A percentile compares a stretch with the other conserved stretches of the same genome.
These are phyloP conservation scores for Erythrophleum ivorense DNA, from an alignment of 331 rosid species.

Conservation along the genomic window DNA sequence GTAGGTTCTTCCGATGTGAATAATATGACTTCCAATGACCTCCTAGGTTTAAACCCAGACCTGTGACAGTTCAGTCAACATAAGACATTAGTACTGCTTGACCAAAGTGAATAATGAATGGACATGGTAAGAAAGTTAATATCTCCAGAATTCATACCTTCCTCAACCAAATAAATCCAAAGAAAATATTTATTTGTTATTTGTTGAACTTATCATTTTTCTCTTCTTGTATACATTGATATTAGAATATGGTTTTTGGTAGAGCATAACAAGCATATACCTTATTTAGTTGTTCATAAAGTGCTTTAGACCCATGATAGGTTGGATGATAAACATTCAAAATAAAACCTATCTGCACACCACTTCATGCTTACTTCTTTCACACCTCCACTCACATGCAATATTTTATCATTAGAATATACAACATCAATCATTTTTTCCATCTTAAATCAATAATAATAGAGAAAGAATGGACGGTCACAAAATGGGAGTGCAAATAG, in stretches of 20 bases:
- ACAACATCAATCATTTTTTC: too few relatives aligned
- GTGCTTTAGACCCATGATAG: too few relatives aligned
- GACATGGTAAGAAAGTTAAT: constrained; percentile 2
- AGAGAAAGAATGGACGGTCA: background rate
- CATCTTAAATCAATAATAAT: background rate
- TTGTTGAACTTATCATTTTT: constrained; percentile 19
- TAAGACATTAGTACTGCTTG: constrained; percentile 13
- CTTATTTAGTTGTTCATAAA: too few relatives aligned
- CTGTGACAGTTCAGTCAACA: constrained; percentile 54
- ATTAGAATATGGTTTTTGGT: too few relatives aligned
- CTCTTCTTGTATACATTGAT: too few relatives aligned
- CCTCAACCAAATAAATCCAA: constrained; percentile 10
- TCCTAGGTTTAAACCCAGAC: constrained; percentile 85
- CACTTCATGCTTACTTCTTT: too few relatives aligned
- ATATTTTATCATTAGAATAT: too few relatives aligned
- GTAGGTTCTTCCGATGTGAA: constrained; percentile 99
- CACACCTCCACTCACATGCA: too few relatives aligned
- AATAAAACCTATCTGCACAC: too few relatives aligned
- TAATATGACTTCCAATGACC: constrained; percentile 79
- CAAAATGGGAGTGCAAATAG: background rate
- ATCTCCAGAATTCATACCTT: constrained; percentile 25
- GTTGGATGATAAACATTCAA: too few relatives aligned
- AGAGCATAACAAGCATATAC: too few relatives aligned
- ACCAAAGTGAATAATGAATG: constrained; percentile 21
- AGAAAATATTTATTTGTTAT: background rate